Evolutionary conservation across 306 rosid species (phyloP).

Genomic region (Vigna angularis): DNA sequence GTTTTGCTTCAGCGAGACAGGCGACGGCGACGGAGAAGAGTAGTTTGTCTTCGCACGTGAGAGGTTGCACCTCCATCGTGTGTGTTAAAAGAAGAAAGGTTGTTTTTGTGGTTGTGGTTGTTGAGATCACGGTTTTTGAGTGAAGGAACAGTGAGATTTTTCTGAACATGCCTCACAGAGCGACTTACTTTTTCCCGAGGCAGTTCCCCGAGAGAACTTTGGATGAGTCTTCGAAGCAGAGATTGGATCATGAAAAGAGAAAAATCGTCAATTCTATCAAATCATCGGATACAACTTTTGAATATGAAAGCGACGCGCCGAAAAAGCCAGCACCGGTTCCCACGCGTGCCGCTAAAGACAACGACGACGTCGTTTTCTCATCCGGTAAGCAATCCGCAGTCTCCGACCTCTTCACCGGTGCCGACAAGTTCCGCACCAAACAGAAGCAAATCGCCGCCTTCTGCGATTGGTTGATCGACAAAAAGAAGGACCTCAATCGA

Average conservation of each 20-base stretch:
- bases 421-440: constrained; percentile 42
- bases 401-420: constrained; percentile 62
- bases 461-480: constrained; percentile 71
- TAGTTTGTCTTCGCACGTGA: constrained; percentile 41
- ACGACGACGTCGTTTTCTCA: constrained; percentile 49
- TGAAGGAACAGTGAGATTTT: not conserved
- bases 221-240: constrained; percentile 62
- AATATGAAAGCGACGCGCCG: constrained; percentile 54
- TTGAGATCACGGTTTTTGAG: constrained; percentile 44
- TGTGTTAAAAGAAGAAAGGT: constrained; percentile 36
- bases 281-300: constrained; percentile 40
- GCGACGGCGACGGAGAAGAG: constrained; percentile 4
- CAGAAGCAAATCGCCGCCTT: constrained; percentile 61
- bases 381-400: constrained; percentile 52
- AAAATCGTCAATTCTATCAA: constrained; percentile 50
- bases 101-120: not conserved
- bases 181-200: constrained; percentile 98
- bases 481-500: constrained; percentile 48
- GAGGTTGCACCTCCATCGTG: constrained; percentile 34
- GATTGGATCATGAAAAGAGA: constrained; percentile 64
- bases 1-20: constrained; percentile 38
- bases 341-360: not conserved
- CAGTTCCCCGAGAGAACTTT: constrained; percentile 78
- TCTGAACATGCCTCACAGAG: constrained; percentile 86
- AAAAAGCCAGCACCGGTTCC: constrained; percentile 33